A percentile compares a stretch with the other conserved stretches of the same genome.
Conservation (phyloP, 2,329 filamentous ascomycete species). For the Penicillium sp. region DNA sequence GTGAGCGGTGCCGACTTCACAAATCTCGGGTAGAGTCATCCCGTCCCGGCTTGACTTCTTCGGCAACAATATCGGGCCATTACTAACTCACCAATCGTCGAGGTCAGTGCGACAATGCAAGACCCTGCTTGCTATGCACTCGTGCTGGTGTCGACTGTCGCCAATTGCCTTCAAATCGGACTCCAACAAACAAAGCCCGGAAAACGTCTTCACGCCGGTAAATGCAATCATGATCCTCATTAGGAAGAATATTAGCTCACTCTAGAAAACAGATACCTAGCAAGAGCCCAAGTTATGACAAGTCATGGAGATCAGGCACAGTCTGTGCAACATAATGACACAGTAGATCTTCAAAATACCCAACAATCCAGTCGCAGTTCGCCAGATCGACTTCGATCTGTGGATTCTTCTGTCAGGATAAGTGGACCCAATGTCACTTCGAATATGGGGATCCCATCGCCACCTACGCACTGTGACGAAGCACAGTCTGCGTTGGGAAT, state of each 20-base stretch:
- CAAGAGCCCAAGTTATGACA: background rate
- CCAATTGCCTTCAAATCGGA: background rate
- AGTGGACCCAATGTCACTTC: background rate
- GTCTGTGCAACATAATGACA: background rate
- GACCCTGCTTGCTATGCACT: background rate
- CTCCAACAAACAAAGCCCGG: background rate
- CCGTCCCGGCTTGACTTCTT: background rate
- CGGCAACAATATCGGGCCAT: background rate
- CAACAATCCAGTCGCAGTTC: background rate
- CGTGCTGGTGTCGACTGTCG: background rate
- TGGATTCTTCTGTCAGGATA: background rate
- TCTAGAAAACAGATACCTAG: background rate
- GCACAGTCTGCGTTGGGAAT: conserved; percentile 43
- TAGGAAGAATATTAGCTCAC: background rate
- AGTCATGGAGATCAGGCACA: background rate
- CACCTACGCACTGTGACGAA: conserved; percentile 25
- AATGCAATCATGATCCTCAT: background rate
- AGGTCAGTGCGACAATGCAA: background rate
- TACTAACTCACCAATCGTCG: background rate
- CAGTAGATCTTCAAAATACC: background rate
- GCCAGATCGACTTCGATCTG: background rate
- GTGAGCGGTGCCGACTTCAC: background rate
- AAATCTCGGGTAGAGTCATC: conserved; percentile 4
- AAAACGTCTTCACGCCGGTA: background rate
- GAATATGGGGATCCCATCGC: background rate